Conservation (phyloP, 257 asterid species). For the Salvia hispanica region DNA sequence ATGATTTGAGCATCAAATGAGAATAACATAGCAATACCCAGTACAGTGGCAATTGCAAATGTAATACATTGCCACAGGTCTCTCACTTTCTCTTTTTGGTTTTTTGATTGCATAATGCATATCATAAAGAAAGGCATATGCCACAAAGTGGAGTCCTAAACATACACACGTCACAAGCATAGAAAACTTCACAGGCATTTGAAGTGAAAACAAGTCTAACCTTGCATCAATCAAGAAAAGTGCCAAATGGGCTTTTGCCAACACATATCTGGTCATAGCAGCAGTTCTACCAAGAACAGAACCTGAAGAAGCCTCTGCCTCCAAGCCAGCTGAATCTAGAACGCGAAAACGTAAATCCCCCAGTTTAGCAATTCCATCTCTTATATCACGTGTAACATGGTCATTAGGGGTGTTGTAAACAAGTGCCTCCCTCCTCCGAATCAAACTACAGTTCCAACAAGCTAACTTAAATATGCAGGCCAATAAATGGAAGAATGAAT, state of each 20-base stretch:
- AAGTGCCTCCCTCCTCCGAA: conserved; percentile 97
- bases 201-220: conserved; percentile 39
- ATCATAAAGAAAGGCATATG: conserved; percentile 3
- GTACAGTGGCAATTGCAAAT: too few relatives aligned
- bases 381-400: conserved; percentile 90
- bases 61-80: conserved; percentile 4
- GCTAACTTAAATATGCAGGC: conserved; percentile 29
- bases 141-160: conserved; percentile 16
- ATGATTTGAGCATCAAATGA: conserved; percentile 16
- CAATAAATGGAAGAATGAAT: conserved; percentile 24
- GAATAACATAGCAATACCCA: background rate
- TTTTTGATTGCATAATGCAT: conserved; percentile 16
- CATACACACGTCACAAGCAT: conserved; percentile 1
- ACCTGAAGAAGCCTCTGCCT: conserved; percentile 98
- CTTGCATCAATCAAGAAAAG: conserved; percentile 89
- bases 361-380: conserved; percentile 93
- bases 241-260: conserved; percentile 64
- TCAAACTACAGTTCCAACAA: conserved; percentile 59
- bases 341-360: conserved; percentile 86
- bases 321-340: conserved; percentile 97
- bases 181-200: conserved; percentile 4
- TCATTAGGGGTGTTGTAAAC: conserved; percentile 95
- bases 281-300: conserved; percentile 95
- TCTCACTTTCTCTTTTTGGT: background rate
- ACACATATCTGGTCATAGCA: conserved; percentile 79